Base-by-base conservation (phyloP, 352 stramenopile species). In the Globisporangium emineosum region DNA sequence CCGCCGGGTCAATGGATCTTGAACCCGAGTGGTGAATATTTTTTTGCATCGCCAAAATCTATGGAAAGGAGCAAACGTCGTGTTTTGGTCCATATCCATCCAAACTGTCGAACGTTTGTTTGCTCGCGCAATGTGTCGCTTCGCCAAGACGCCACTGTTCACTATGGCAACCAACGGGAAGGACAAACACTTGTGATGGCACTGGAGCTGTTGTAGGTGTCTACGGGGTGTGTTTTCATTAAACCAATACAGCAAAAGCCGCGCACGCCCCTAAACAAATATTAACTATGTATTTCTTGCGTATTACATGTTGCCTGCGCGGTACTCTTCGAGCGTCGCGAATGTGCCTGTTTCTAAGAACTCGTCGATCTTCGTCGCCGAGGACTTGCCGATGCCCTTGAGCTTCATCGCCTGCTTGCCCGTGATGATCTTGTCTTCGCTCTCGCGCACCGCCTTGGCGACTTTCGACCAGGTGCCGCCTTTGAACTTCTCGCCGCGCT, bases 401-500 rank as follows among this genome's bases (percentile, higher is more conserved):
- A 96, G 74, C 64, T 96, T 94, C 51, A 83, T 70, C 8, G 86
- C 86, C 47, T 91, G 71, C 63, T 96, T 96, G 52, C 88, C 88
- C 19, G 72, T 78, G 21, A 64, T 76, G 73, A 96, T 87, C 27
- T 72, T 68, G 3, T 76, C 68, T 42, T 91, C 83, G 52, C 72
- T 69, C 32, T 94, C 84, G 25, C 83, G 83, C 51, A 96, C 89
- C 5, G 88, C 84, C 64, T 93, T 93, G 49, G 86, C 84, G 15
- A 94, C 88, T 66, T 96, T 96, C 42, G 86, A 93, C 83, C 86
- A 96, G 0, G 88, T 93, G 47, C 80, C 84, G 57, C 86, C 88
- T 66, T 93, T 94, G 71, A 96, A 94, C 56, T 77, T 82, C 52
- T 96, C 88, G 2, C 86, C 86, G 29, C 85, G 82, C 78, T 96